phyloP scores from a whole-genome alignment of 805 yeast genomes.

The Cephaloascus albidus region DNA sequence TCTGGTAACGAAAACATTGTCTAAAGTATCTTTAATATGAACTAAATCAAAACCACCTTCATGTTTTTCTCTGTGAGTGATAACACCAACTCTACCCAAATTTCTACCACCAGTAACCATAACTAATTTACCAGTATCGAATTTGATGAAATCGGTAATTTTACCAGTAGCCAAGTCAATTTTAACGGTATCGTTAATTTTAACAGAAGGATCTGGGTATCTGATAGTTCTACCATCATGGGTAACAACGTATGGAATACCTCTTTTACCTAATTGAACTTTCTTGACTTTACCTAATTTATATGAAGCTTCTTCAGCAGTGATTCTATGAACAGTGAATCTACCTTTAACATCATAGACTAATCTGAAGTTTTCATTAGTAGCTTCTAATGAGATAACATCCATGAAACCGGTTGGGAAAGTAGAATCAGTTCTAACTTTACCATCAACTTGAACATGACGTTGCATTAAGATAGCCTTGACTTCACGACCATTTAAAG shows the following conservation, averaged over 20 bases:
- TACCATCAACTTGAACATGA: slow-evolving; percentile 97
- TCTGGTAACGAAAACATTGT: slow-evolving; percentile 94
- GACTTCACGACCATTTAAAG: slow-evolving; percentile 98
- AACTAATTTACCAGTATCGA: slow-evolving; percentile 86
- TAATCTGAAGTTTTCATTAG: slow-evolving; percentile 99
- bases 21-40: slow-evolving; percentile 91
- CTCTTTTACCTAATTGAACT: slow-evolving; percentile 97
- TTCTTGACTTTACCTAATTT: slow-evolving; percentile 97
- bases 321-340: slow-evolving; percentile 98
- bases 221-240: slow-evolving; percentile 99
- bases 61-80: slow-evolving; percentile 94
- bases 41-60: slow-evolving; percentile 98
- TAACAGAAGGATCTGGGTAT: slow-evolving; percentile 97
- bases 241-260: slow-evolving; percentile 96
- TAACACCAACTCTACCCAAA: slow-evolving; percentile 97
- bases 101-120: slow-evolving; percentile 98
- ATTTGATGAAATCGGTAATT: slow-evolving; percentile 80
- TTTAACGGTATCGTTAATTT: slow-evolving; percentile 96
- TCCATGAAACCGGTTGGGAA: slow-evolving; percentile 99
- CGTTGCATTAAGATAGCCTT: slow-evolving; percentile 97
- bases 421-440: slow-evolving; percentile 98
- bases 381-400: slow-evolving; percentile 93
- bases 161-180: slow-evolving; percentile 94
- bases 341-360: slow-evolving; percentile 98
- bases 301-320: slow-evolving; percentile 97